phyloP scores from a whole-genome alignment of 805 yeast genomes.

The Wickerhamiella spandovensis region DNA sequence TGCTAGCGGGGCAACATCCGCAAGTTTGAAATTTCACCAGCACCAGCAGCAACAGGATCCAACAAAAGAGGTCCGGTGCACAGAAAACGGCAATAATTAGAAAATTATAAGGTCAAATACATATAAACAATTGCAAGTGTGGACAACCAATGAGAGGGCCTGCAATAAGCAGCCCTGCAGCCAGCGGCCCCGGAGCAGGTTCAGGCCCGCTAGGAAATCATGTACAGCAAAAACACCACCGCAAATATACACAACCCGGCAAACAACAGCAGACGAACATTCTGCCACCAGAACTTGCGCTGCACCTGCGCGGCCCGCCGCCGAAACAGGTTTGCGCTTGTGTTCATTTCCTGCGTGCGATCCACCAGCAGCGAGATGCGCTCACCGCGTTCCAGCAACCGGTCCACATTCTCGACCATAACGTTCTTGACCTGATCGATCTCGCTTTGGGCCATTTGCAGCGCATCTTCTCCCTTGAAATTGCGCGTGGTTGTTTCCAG shows the following conservation, averaged over 20 bases:
- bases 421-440: conserved; percentile 50
- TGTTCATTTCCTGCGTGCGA: conserved; percentile 62
- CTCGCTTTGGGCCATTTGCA: conserved; percentile 29
- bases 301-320: conserved; percentile 51
- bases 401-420: conserved; percentile 62
- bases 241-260: not conserved
- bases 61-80: no score
- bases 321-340: conserved; percentile 54
- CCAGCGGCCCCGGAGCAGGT: no score
- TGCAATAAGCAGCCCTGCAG: no score
- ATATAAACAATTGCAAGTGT: no score
- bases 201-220: not conserved
- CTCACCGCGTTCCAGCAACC: conserved; percentile 66
- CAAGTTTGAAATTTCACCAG: no score
- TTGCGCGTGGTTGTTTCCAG: conserved; percentile 8
- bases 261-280: conserved; percentile 15
- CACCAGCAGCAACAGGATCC: no score
- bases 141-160: no score
- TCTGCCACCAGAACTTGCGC: conserved; percentile 59
- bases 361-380: conserved; percentile 57
- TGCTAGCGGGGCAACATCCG: not conserved
- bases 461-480: conserved; percentile 15
- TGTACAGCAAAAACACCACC: not conserved
- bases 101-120: no score
- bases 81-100: no score